Evolutionary conservation across 2,329 filamentous ascomycete genomes (phyloP).

Genomic region (Hymenoscyphus scutula): DNA sequence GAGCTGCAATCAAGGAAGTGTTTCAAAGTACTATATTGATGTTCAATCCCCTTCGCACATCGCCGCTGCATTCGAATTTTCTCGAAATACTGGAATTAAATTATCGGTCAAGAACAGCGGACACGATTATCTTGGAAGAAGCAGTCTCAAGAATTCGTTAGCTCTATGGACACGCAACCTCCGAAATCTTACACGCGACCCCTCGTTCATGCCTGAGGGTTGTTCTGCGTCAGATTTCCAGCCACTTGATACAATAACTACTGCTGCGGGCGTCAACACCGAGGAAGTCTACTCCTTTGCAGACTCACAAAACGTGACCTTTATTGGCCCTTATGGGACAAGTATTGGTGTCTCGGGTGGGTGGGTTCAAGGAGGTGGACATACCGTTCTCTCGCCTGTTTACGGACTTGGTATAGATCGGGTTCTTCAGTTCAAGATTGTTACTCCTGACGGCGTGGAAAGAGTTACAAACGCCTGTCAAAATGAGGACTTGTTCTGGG

Average conservation of each 20-base stretch:
- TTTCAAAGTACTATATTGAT: constrained; percentile 2
- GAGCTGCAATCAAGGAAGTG: constrained; percentile 3
- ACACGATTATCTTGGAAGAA: constrained; percentile 31
- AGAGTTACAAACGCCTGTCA: constrained; percentile 42
- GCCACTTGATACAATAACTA: constrained; percentile 28
- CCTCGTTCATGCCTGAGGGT: constrained; percentile 20
- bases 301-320: constrained; percentile 30
- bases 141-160: constrained; percentile 20
- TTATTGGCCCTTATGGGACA: constrained; percentile 25
- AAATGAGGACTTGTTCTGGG: constrained; percentile 50
- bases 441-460: constrained; percentile 46
- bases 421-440: constrained; percentile 47
- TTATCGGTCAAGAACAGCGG: constrained; percentile 5
- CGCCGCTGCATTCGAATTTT: not conserved
- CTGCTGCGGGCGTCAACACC: constrained; percentile 27
- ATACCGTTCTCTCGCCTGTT: constrained; percentile 50
- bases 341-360: constrained; percentile 52
- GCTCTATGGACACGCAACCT: constrained; percentile 24
- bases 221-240: constrained; percentile 10
- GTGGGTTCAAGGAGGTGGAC: constrained; percentile 50
- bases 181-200: constrained; percentile 6
- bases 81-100: not conserved
- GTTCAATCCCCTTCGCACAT: not conserved
- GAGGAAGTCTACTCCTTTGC: constrained; percentile 31
- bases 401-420: constrained; percentile 52